These are phyloP conservation scores for Pontederia paniculata DNA, from an alignment of 176 grass and related monocot species.

Conservation along the genomic window DNA sequence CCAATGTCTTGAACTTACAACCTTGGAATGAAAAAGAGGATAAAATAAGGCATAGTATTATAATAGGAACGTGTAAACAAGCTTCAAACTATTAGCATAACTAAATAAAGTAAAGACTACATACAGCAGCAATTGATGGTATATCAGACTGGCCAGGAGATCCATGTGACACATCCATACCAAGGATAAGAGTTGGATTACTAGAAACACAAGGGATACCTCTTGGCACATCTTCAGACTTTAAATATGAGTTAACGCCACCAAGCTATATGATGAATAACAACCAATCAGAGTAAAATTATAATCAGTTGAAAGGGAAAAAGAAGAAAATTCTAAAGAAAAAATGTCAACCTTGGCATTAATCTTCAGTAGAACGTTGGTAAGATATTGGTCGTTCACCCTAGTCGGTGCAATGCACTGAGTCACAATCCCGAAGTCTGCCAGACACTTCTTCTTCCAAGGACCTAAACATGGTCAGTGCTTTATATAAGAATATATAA, in stretches of 20 bases:
- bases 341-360: slow-evolving; percentile 70
- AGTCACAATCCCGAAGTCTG: slow-evolving; percentile 85
- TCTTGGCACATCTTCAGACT: slow-evolving; percentile 31
- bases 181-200: slow-evolving; percentile 58
- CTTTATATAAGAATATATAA: not conserved
- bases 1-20: slow-evolving; percentile 84
- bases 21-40: slow-evolving; percentile 31
- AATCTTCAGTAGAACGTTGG: slow-evolving; percentile 77
- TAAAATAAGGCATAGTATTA: not conserved
- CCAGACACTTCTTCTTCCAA: slow-evolving; percentile 84
- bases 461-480: slow-evolving; percentile 35
- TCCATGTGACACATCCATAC: slow-evolving; percentile 82
- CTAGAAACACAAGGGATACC: slow-evolving; percentile 61
- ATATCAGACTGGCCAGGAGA: slow-evolving; percentile 76
- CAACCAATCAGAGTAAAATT: not conserved
- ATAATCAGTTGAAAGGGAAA: not conserved
- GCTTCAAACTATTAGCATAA: not conserved
- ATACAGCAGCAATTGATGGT: slow-evolving; percentile 83
- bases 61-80: not conserved
- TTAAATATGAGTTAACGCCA: slow-evolving; percentile 67
- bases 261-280: slow-evolving; percentile 36
- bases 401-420: slow-evolving; percentile 82
- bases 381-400: slow-evolving; percentile 88
- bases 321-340: not conserved
- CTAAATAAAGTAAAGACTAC: not conserved